A percentile compares a stretch with the other conserved stretches of the same genome.
phyloP scores from a whole-genome alignment of 331 rosid genomes.

The Ulmus americana region DNA sequence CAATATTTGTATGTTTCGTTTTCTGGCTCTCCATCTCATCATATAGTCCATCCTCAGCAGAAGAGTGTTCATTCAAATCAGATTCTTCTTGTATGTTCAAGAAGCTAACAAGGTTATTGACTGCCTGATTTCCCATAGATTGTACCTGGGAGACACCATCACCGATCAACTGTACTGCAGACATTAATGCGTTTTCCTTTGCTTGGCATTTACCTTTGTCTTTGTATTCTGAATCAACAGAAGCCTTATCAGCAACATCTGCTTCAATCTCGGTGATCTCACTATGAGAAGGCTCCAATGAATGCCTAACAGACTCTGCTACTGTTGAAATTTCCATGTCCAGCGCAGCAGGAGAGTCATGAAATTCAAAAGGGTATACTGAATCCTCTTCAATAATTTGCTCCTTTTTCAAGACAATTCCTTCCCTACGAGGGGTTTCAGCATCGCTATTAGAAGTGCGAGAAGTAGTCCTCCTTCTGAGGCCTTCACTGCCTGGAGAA shows the following conservation, averaged over 20 bases:
- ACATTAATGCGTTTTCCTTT: slow-evolving; percentile 66
- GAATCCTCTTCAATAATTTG: slow-evolving; percentile 45
- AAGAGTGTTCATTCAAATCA: slow-evolving; percentile 47
- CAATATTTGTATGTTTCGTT: slow-evolving; percentile 33
- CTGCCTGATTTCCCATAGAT: slow-evolving; percentile 93
- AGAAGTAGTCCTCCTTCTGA: slow-evolving; percentile 62
- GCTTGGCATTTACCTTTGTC: slow-evolving; percentile 45
- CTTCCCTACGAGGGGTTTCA: slow-evolving; percentile 44
- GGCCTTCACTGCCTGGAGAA: slow-evolving; percentile 56
- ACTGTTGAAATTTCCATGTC: slow-evolving; percentile 40
- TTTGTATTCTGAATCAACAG: slow-evolving; percentile 42
- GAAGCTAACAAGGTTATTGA: slow-evolving; percentile 72
- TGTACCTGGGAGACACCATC: slow-evolving; percentile 97
- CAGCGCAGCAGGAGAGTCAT: slow-evolving; percentile 38
- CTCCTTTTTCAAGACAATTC: slow-evolving; percentile 27
- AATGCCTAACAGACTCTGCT: slow-evolving; percentile 42
- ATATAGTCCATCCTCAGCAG: slow-evolving; percentile 49
- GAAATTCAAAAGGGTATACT: slow-evolving; percentile 39
- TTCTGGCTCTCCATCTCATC: slow-evolving; percentile 87
- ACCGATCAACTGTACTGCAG: slow-evolving; percentile 87
- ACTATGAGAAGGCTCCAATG: slow-evolving; percentile 39
- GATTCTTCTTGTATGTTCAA: slow-evolving; percentile 68
- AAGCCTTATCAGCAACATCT: slow-evolving; percentile 35
- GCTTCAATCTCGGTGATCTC: slow-evolving; percentile 71
- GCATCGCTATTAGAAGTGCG: slow-evolving; percentile 40